These are phyloP conservation scores for Annulohypoxylon moriforme DNA, from an alignment of 495 filamentous ascomycete species.

Conservation along the genomic window DNA sequence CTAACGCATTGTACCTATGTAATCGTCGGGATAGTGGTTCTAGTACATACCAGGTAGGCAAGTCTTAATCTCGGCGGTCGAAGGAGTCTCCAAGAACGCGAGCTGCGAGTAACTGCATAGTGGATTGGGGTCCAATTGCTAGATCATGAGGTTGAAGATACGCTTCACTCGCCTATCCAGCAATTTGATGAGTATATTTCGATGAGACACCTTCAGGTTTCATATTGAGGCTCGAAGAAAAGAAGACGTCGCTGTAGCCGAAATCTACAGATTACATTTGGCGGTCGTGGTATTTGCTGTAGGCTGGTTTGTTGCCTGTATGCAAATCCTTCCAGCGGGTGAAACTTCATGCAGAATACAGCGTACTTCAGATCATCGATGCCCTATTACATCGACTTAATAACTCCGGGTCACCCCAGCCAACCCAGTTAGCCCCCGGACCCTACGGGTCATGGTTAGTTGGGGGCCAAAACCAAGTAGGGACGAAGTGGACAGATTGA, in stretches of 20 bases:
- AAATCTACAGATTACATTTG: not conserved
- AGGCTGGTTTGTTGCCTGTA: not conserved
- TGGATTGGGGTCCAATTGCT: not conserved
- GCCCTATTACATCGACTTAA: conserved; percentile 4
- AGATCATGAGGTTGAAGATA: not conserved
- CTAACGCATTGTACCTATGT: not conserved
- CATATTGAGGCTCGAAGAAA: conserved; percentile 13
- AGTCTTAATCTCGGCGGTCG: not conserved
- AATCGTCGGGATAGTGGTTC: not conserved
- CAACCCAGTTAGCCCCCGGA: not conserved
- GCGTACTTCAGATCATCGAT: not conserved
- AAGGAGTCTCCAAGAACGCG: not conserved
- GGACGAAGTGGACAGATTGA: not conserved
- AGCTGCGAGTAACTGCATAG: not conserved
- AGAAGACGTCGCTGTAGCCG: not conserved
- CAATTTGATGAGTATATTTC: conserved; percentile 2
- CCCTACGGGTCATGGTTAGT: not conserved
- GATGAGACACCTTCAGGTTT: conserved; percentile 16
- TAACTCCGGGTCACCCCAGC: not conserved
- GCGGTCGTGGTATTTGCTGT: not conserved
- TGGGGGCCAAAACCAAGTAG: not conserved
- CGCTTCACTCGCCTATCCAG: not conserved
- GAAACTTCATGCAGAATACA: conserved; percentile 22
- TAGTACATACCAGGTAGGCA: not conserved
- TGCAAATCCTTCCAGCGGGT: conserved; percentile 16